Conservation (phyloP, 2,329 filamentous ascomycete genomes). For the Colletotrichum liriopes region DNA sequence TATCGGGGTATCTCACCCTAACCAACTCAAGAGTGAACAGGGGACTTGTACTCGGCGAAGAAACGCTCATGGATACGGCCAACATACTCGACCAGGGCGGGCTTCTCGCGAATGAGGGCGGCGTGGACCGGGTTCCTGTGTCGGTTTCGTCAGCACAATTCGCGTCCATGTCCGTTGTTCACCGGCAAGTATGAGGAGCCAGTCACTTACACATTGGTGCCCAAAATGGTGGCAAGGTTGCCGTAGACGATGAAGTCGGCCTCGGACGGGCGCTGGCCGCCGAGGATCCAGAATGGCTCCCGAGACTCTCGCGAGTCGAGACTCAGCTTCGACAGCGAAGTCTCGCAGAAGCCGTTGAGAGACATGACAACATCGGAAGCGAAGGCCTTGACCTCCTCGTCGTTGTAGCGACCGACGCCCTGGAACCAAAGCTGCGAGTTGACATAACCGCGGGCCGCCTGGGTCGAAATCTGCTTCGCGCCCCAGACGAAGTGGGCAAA, state of each 20-base stretch:
- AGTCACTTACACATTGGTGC: conserved; percentile 40
- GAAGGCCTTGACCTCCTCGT: conserved; percentile 44
- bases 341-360: conserved; percentile 43
- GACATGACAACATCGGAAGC: conserved; percentile 42
- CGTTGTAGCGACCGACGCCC: conserved; percentile 44
- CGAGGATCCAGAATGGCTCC: conserved; percentile 47
- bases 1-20: conserved; percentile 40
- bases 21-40: conserved; percentile 35
- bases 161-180: not conserved
- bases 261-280: conserved; percentile 45
- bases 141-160: not conserved
- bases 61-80: conserved; percentile 41
- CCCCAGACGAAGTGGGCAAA: conserved; percentile 43
- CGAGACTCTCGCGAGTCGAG: conserved; percentile 26
- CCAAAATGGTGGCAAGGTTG: conserved; percentile 39
- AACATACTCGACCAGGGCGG: conserved; percentile 40
- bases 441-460: conserved; percentile 36
- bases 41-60: conserved; percentile 41
- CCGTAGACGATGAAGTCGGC: conserved; percentile 44
- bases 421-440: conserved; percentile 45
- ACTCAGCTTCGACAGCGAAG: conserved; percentile 32
- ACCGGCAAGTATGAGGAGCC: not conserved
- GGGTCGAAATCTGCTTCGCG: conserved; percentile 40
- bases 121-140: conserved; percentile 40
- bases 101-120: conserved; percentile 41